These are phyloP conservation scores for Hypoxylon sp. DNA, from an alignment of 2,329 filamentous ascomycete genomes.

Conservation along the genomic window DNA sequence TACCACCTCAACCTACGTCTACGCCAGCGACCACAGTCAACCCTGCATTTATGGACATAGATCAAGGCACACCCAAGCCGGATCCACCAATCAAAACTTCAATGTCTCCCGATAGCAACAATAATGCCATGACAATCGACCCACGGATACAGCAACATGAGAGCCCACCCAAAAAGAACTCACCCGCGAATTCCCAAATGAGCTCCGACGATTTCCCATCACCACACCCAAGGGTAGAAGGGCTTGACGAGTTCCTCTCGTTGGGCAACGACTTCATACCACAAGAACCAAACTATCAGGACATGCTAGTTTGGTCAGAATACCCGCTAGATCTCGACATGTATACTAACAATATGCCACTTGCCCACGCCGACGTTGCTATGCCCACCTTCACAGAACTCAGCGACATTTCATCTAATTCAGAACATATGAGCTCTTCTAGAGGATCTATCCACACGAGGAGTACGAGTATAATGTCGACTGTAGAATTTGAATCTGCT, in stretches of 20 bases:
- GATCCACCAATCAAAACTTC: constrained; percentile 47
- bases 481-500: constrained; percentile 54
- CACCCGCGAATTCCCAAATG: constrained; percentile 53
- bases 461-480: constrained; percentile 62
- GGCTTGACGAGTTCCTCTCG: constrained; percentile 60
- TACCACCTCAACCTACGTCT: constrained; percentile 43
- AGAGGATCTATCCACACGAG: constrained; percentile 61
- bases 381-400: constrained; percentile 57
- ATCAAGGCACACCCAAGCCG: constrained; percentile 47
- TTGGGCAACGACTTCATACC: constrained; percentile 54
- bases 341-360: constrained; percentile 53
- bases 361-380: constrained; percentile 54
- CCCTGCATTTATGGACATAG: constrained; percentile 57
- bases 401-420: constrained; percentile 58
- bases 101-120: constrained; percentile 49
- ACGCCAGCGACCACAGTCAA: constrained; percentile 48
- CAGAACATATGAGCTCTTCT: constrained; percentile 60
- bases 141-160: constrained; percentile 52
- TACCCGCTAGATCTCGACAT: constrained; percentile 61
- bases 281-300: constrained; percentile 58
- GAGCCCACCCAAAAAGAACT: constrained; percentile 48
- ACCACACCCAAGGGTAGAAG: constrained; percentile 55
- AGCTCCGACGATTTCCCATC: constrained; percentile 56
- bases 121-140: constrained; percentile 50
- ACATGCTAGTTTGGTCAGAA: constrained; percentile 60